Conservation (phyloP, 106 monocot species). For the Amphibolis antarctica region DNA sequence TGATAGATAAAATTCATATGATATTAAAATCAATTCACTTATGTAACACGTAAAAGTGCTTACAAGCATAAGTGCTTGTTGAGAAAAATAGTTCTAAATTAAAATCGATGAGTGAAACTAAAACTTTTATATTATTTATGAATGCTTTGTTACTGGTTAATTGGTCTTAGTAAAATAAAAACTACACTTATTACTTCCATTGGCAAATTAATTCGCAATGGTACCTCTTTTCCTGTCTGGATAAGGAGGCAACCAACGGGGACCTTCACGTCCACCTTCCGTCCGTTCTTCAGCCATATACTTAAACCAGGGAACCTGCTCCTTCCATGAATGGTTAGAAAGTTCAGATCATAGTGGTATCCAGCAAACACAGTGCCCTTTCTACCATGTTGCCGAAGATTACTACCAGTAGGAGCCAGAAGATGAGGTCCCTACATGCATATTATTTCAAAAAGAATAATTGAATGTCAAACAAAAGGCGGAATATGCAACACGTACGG, state of each 20-base stretch:
- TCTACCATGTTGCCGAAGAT: slow-evolving; percentile 49
- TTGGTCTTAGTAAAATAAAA: too few relatives aligned
- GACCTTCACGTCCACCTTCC: slow-evolving; percentile 86
- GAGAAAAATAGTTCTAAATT: too few relatives aligned
- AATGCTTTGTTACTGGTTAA: too few relatives aligned
- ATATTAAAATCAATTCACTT: too few relatives aligned
- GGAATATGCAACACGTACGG: not conserved
- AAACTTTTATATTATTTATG: too few relatives aligned
- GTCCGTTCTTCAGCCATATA: slow-evolving; percentile 81
- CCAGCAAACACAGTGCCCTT: slow-evolving; percentile 91
- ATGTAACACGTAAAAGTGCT: too few relatives aligned
- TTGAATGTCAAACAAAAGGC: not conserved
- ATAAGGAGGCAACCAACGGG: slow-evolving; percentile 89
- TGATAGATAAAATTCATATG: too few relatives aligned
- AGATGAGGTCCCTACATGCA: slow-evolving; percentile 98
- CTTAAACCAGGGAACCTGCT: slow-evolving; percentile 92
- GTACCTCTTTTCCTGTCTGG: slow-evolving; percentile 88
- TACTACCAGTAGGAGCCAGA: slow-evolving; percentile 91
- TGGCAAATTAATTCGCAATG: not conserved
- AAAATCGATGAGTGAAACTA: too few relatives aligned
- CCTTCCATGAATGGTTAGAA: slow-evolving; percentile 91
- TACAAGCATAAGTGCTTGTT: too few relatives aligned
- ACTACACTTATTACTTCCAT: not conserved
- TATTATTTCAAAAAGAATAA: slow-evolving; percentile 2
- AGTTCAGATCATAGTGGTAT: slow-evolving; percentile 91